Base-by-base conservation (phyloP, 2,329 filamentous ascomycete species). In the Aaosphaeria arxii region DNA sequence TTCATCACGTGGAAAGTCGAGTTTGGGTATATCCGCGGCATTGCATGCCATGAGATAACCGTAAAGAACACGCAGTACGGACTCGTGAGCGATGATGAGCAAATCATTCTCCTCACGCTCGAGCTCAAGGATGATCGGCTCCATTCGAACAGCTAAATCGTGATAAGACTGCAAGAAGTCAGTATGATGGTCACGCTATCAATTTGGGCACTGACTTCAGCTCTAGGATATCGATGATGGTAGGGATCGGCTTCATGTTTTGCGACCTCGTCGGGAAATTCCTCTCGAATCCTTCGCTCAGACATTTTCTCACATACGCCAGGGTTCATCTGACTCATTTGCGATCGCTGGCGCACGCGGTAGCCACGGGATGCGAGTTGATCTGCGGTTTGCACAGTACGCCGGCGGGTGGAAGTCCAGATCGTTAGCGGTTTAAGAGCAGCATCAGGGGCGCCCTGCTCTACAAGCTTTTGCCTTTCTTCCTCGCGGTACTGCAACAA, bases 11-110 rank as follows among this genome's bases (percentile, higher is more conserved):
- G 94, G 94, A 63, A 99, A 99, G 57, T 90, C 88, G 52, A 99
- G 82, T 58, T 86, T 87, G 4, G 94, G 94, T 53, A 99, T 99
- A 64, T 95, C 91, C 70, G 87, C 88, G 6, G 95, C 91, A 67
- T 92, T 94, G 74, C 94, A 97, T 59, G 95, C 94, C 94, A 99
- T 99, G 36, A 99, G 79, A 71, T 99, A 99, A 28, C 91, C 91
- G 67, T 99, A 99, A 4, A 99, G 80, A 28, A 99, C 94, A 40
- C 94, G 88, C 42, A 99, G 80, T n/a, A 99, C 94, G 44, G 90
- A 95, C 71, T 99, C 94, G 70, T 99, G 94, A 1, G 94, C 94
- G 58, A 99, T 96, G 65, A 99, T 96, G 45, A 99, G 81, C n/a
- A 99, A 80, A 67, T 99, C 94, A 57, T 95, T 95, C 61, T 96